A percentile compares a stretch with the other conserved stretches of the same genome.
Conservation (phyloP, 441 rosid species). For the Viola pubescens region DNA sequence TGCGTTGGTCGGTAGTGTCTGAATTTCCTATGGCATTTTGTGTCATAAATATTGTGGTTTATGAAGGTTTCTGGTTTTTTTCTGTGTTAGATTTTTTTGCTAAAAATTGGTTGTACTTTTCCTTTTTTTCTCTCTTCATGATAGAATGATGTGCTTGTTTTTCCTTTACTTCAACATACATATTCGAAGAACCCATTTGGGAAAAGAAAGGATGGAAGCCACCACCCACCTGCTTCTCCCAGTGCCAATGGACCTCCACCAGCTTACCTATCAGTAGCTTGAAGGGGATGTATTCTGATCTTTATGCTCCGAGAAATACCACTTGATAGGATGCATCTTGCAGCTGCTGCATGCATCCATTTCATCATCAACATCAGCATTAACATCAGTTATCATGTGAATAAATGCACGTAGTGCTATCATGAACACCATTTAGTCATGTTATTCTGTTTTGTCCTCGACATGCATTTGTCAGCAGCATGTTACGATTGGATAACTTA, state of each 20-base stretch:
- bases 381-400: slow-evolving; percentile 61
- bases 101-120: background rate
- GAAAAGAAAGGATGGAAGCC: slow-evolving; percentile 72
- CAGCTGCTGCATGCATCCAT: slow-evolving; percentile 94
- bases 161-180: slow-evolving; percentile 49
- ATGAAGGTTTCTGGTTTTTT: background rate
- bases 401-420: slow-evolving; percentile 50
- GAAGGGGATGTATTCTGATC: slow-evolving; percentile 84
- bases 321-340: slow-evolving; percentile 87
- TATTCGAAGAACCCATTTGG: slow-evolving; percentile 97
- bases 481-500: slow-evolving; percentile 32
- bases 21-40: no score
- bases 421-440: slow-evolving; percentile 57
- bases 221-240: slow-evolving; percentile 56
- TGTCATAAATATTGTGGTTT: no score
- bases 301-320: slow-evolving; percentile 52
- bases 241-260: slow-evolving; percentile 67
- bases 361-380: slow-evolving; percentile 70
- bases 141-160: slow-evolving; percentile 8
- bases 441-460: slow-evolving; percentile 31
- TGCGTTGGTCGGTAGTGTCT: no score
- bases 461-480: slow-evolving; percentile 70
- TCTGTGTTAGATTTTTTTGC: background rate
- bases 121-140: background rate
- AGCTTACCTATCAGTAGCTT: slow-evolving; percentile 72